Evolutionary conservation across 805 yeast genomes (phyloP), one percentile per base, ranked within the genome.

Genomic region (Lipomyces anomalus): DNA sequence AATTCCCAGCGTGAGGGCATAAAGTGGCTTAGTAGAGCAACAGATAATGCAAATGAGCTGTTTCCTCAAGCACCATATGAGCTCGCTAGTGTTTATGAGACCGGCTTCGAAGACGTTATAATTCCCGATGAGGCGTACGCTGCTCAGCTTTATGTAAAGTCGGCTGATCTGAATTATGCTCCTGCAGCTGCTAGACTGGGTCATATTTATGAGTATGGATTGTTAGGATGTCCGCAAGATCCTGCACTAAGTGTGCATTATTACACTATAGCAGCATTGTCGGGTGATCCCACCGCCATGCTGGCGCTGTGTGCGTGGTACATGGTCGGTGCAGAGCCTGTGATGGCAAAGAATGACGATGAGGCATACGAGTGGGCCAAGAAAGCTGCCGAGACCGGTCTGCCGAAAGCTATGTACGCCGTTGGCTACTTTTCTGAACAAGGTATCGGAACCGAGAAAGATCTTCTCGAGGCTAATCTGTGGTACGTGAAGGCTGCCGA

Each of bases 231-330:
- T 9, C 84, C 86, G 1, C 83, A 79, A 50, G 95, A 92, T 63
- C 71, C 88, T 0, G 82, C 84, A 53, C 70, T 90, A 39, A 83
- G 95, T 1, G 85, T 92, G 36, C 97, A 92, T 63, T 90, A 89
- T 62, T 90, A 86, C 63, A 88, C 95, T 0, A 80, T 84, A 53
- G 95, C 95, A 0, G 96, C 97, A 0, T 63, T 81, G 24, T 81
- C 81, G 3, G 96, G 95, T 4, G 95, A 92, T 63, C 75, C 95
- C 1, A 80, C 76, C 39, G 82, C 95, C 7, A 92, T 90, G 95
- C 71, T 90, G 59, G 89, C 95, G 1, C 71, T 90, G 69, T 89
- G 97, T 64, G 96, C 97, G 1, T 92, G 97, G 97, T 92, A 90
- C 62, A 71, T 90, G 64, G 82, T 87, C 22, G 98, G 98, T 0